Percentiles rank a stretch among this genome's conserved stretches.
These are phyloP conservation scores for Akanthomyces lecanii DNA, from an alignment of 2,329 filamentous ascomycete species.

Conservation along the genomic window DNA sequence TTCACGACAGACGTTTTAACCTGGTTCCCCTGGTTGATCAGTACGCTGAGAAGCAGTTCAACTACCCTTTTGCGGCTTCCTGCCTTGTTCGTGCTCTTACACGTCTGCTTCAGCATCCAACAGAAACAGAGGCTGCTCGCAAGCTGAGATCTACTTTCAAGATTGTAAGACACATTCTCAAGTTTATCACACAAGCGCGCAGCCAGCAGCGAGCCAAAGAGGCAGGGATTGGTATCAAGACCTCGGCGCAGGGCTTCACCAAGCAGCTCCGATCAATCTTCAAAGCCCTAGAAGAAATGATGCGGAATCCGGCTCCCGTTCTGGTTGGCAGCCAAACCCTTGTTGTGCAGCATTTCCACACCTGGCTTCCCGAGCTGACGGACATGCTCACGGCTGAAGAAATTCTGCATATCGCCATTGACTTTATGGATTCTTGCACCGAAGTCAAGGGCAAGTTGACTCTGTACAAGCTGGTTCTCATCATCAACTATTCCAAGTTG, in stretches of 20 bases:
- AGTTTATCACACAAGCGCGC: conserved; percentile 88
- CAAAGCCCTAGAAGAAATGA: conserved; percentile 81
- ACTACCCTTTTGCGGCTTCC: conserved; percentile 87
- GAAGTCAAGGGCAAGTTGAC: conserved; percentile 86
- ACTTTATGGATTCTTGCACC: conserved; percentile 88
- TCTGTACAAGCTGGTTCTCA: conserved; percentile 85
- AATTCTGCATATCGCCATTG: conserved; percentile 84
- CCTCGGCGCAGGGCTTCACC: conserved; percentile 67
- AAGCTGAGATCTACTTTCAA: conserved; percentile 90
- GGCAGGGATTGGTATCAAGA: conserved; percentile 78
- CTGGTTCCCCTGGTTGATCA: conserved; percentile 85
- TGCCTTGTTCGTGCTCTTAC: conserved; percentile 85
- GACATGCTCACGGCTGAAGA: conserved; percentile 75
- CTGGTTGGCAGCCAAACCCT: conserved; percentile 92
- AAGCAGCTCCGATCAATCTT: conserved; percentile 83
- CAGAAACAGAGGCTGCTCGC: conserved; percentile 76
- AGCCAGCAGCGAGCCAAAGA: conserved; percentile 86
- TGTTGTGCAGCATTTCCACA: conserved; percentile 92
- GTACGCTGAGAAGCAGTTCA: conserved; percentile 84
- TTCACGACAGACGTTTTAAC: conserved; percentile 91
- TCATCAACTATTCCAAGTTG: conserved; percentile 84
- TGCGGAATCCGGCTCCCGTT: conserved; percentile 80
- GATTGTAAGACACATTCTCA: conserved; percentile 86
- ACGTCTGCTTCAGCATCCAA: conserved; percentile 74
- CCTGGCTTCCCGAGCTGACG: conserved; percentile 89